Evolutionary conservation across 495 filamentous ascomycete species (phyloP).

Genomic region (Aspergillus egyptiacus): DNA sequence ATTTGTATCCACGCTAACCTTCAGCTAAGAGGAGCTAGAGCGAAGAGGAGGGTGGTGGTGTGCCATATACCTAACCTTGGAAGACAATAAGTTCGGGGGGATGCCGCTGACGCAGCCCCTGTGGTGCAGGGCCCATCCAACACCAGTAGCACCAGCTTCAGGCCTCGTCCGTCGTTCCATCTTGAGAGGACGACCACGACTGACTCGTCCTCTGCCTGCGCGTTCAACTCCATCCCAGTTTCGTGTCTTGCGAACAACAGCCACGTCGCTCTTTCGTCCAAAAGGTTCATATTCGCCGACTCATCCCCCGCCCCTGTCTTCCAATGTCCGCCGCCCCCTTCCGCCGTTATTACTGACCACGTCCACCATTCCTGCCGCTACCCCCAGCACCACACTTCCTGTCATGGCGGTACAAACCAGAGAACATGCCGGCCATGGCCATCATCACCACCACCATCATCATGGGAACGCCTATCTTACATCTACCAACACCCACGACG

Average conservation of each 20-base stretch:
- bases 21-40: not conserved
- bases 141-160: slow-evolving; percentile 18
- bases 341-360: slow-evolving; percentile 17
- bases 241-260: slow-evolving; percentile 24
- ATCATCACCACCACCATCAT: slow-evolving; percentile 61
- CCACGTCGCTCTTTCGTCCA: slow-evolving; percentile 6
- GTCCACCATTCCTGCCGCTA: slow-evolving; percentile 1
- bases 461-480: slow-evolving; percentile 82
- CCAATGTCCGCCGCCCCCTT: slow-evolving; percentile 23
- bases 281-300: slow-evolving; percentile 7
- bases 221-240: slow-evolving; percentile 18
- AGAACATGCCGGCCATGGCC: slow-evolving; percentile 33
- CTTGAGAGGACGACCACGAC: slow-evolving; percentile 12
- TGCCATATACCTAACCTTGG: too few species aligned
- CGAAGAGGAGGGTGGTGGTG: slow-evolving; percentile 2
- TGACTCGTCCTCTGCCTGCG: slow-evolving; percentile 14
- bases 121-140: slow-evolving; percentile 41
- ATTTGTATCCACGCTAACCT: not conserved
- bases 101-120: slow-evolving; percentile 46
- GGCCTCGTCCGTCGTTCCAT: slow-evolving; percentile 15
- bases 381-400: slow-evolving; percentile 14
- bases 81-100: slow-evolving; percentile 5
- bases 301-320: slow-evolving; percentile 4
- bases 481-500: slow-evolving; percentile 83
- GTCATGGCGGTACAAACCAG: slow-evolving; percentile 38